Evolutionary conservation across 768 basidiomycete species (phyloP), one percentile per base, ranked within the genome.

Genomic region (Tephrocybe sp.): DNA sequence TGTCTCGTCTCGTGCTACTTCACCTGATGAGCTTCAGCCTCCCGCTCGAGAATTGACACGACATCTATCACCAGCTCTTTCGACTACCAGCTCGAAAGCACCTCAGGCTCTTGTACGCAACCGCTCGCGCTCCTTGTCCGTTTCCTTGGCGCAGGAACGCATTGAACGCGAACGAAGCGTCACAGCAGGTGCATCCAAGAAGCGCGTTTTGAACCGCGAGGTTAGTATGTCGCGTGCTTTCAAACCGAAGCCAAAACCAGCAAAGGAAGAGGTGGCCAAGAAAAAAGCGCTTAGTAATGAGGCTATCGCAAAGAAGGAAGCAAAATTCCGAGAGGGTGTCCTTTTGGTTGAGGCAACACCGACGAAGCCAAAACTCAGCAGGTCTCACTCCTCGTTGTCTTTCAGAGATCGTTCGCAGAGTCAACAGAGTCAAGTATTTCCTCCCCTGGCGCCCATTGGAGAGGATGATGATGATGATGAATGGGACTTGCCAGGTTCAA

Each of bases 181-280:
- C 23, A 64, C 64, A 0, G 60, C 67, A n/a, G 62, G 62, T 1
- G 63, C 65, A 12, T 39, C 54, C 19, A 80, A 80, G 60, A 80
- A 79, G 54, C 75, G 78, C 9, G 68, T 78, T 1, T 66, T 89
- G n/a, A 82, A 75, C 51, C 76, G 85, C 30, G 87, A 90, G 62
- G 74, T 89, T 55, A 89, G 85, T 67, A 91, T 90, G 88, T 82
- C 83, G 14, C 76, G 86, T 30, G 77, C 68, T 19, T 88, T 89
- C 68, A 87, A 73, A 40, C 67, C 67, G 49, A 75, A 58, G 51
- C 54, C 51, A 52, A 12, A 48, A 49, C 36, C 57, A 42, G 43
- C 45, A 23, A 32, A 58, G 53, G 49, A 66, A 54, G 35, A 51
- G 52, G 31, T n/a, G 17, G 38, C 16, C 13, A 51, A 43, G 52